Percentiles rank a stretch among this genome's conserved stretches.
These are phyloP conservation scores for Penicillium sp. DNA, from an alignment of 2,329 filamentous ascomycete genomes.

Conservation along the genomic window DNA sequence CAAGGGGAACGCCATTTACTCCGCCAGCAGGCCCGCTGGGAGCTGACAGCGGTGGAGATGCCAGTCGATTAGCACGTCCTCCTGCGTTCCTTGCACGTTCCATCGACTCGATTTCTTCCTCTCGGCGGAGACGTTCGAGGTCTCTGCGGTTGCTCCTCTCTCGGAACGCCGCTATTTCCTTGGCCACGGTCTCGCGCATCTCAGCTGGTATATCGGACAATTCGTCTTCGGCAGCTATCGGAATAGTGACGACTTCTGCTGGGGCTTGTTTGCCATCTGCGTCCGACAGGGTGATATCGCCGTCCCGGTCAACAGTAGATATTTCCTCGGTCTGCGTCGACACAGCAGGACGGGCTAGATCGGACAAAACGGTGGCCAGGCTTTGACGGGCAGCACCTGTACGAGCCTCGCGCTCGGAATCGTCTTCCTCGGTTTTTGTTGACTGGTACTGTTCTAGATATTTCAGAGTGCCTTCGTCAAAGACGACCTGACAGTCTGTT, in stretches of 20 bases:
- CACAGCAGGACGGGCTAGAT: constrained; percentile 65
- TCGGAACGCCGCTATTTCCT: constrained; percentile 90
- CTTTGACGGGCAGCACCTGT: constrained; percentile 66
- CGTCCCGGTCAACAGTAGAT: constrained; percentile 57
- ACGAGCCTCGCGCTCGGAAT: constrained; percentile 60
- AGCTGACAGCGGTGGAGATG: constrained; percentile 64
- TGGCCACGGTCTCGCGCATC: constrained; percentile 90
- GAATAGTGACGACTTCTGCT: constrained; percentile 80
- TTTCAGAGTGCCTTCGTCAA: constrained; percentile 77
- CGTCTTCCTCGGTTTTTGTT: constrained; percentile 60
- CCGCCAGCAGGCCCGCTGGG: constrained; percentile 60
- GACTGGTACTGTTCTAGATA: constrained; percentile 81
- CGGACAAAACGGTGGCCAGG: constrained; percentile 64
- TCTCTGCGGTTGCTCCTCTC: constrained; percentile 87
- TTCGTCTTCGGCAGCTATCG: constrained; percentile 83
- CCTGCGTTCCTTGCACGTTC: constrained; percentile 71
- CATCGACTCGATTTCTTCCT: constrained; percentile 87
- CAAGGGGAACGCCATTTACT: constrained; percentile 72
- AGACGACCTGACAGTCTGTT: constrained; percentile 48
- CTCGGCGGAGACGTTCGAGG: constrained; percentile 76
- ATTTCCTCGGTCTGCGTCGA: constrained; percentile 43
- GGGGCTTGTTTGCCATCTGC: constrained; percentile 53
- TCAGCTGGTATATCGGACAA: constrained; percentile 92
- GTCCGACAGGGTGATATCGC: constrained; percentile 68
- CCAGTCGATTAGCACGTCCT: constrained; percentile 60